Evolutionary conservation across 129 eudicot genomes (phyloP).

Genomic region (Artemisia argyi): DNA sequence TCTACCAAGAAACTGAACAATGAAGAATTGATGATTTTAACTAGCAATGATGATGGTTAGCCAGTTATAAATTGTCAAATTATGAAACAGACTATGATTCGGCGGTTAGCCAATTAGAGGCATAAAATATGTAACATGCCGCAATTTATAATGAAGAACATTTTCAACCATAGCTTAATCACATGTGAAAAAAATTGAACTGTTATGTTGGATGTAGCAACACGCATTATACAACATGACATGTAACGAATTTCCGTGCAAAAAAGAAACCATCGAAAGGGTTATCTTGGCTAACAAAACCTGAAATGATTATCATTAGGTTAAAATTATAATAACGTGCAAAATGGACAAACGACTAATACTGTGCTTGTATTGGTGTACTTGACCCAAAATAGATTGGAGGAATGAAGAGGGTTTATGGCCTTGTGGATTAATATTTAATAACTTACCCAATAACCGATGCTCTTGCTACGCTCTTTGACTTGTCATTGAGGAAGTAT

Average conservation of each 20-base stretch:
- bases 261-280: neutral
- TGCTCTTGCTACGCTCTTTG: constrained; percentile 75
- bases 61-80: neutral
- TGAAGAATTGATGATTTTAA: neutral
- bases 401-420: neutral
- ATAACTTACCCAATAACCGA: constrained; percentile 60
- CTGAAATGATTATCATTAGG: neutral
- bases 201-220: neutral
- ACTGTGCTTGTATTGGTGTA: neutral
- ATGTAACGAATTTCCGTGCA: neutral
- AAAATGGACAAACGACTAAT: neutral
- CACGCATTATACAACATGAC: neutral
- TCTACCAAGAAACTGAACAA: neutral
- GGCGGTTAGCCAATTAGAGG: neutral
- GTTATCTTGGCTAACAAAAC: neutral
- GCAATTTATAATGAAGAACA: neutral
- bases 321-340: neutral
- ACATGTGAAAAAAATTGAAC: neutral
- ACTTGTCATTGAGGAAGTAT: constrained; percentile 86
- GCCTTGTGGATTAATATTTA: neutral
- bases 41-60: neutral
- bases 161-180: neutral
- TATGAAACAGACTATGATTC: neutral
- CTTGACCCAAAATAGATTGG: neutral
- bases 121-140: neutral